Evolutionary conservation across 164 flowering plant genomes (phyloP).

Genomic region (Vitis riparia): DNA sequence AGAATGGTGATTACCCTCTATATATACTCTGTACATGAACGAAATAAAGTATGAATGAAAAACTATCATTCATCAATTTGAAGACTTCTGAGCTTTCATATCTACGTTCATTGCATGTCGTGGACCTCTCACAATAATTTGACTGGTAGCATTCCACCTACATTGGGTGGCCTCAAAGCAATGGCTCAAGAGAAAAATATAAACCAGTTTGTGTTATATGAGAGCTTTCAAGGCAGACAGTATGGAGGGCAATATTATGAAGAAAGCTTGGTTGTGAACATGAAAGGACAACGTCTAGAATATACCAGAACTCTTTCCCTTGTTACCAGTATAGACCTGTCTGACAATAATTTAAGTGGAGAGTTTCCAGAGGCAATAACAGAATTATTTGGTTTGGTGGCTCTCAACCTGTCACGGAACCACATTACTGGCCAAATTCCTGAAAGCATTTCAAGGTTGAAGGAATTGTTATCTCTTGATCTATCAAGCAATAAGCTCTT

Average conservation of each 20-base stretch:
- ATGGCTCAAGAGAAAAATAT: slow-evolving; percentile 3
- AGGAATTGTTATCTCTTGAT: too few species aligned
- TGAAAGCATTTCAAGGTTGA: too few species aligned
- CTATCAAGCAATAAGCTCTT: too few species aligned
- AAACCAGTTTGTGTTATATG: neutral
- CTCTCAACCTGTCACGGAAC: too few species aligned
- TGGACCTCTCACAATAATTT: slow-evolving; percentile 24
- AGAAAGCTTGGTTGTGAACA: slow-evolving; percentile 8
- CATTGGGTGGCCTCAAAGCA: slow-evolving; percentile 15
- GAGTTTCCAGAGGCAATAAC: too few species aligned
- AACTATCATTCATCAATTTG: too few species aligned
- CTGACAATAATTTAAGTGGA: neutral
- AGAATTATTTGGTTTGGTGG: too few species aligned
- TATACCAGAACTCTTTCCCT: slow-evolving; percentile 16
- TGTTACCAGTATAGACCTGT: slow-evolving; percentile 17
- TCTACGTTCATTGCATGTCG: slow-evolving; percentile 13
- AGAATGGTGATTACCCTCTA: too few species aligned
- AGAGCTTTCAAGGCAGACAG: neutral
- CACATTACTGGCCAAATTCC: too few species aligned
- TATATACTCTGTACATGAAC: too few species aligned
- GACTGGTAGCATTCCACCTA: slow-evolving; percentile 15
- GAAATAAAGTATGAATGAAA: too few species aligned
- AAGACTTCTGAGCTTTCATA: slow-evolving; percentile 8
- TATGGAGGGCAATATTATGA: neutral
- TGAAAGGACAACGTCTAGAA: slow-evolving; percentile 4